Percentiles rank a stretch among this genome's conserved stretches.
phyloP scores from a whole-genome alignment of 148 eudicot genomes.

The Vaccinium vitisidaea region DNA sequence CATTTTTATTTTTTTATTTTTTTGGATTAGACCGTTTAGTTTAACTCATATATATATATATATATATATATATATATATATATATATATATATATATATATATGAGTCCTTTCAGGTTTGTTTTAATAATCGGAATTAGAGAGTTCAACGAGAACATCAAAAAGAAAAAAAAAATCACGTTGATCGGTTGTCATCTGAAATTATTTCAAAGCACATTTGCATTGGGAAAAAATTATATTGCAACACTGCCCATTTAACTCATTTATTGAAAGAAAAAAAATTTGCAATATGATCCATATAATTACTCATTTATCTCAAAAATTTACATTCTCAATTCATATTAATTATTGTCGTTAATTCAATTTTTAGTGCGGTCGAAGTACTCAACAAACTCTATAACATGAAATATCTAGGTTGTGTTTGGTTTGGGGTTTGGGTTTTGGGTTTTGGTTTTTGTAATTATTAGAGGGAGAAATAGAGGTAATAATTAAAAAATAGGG shows the following conservation, averaged over 20 bases:
- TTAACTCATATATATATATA: no score
- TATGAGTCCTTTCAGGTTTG: not conserved
- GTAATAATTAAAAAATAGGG: no score
- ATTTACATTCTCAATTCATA: not conserved
- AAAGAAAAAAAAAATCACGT: not conserved
- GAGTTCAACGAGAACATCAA: no score
- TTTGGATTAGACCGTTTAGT: not conserved
- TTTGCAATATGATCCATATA: not conserved
- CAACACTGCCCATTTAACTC: not conserved
- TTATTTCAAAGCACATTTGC: not conserved
- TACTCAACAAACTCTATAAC: not conserved
- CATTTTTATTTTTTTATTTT: not conserved
- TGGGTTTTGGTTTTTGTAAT: no score
- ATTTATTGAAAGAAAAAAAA: no score
- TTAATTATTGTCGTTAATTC: not conserved
- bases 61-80: no score
- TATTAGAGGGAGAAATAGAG: no score
- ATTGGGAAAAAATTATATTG: no score
- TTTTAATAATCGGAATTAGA: no score
- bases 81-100: no score
- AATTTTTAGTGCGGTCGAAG: not conserved
- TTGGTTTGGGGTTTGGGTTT: no score
- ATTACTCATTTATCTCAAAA: not conserved
- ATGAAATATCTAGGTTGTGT: not conserved
- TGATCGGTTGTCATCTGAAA: not conserved